Evolutionary conservation across 176 grass and related monocot species (phyloP).

Genomic region (Elymus sibiricus): DNA sequence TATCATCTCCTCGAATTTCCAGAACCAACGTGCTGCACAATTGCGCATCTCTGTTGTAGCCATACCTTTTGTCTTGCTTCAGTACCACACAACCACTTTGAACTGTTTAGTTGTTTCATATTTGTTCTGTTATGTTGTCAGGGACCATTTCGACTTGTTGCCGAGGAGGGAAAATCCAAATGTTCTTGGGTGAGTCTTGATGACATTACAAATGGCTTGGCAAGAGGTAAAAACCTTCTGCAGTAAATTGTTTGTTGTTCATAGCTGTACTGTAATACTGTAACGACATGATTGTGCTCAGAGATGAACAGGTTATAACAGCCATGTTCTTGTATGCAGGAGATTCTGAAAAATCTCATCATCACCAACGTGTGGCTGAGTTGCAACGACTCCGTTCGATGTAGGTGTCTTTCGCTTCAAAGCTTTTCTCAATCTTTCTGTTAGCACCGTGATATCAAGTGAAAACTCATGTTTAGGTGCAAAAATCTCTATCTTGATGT

Average conservation of each 20-base stretch:
- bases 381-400: constrained; percentile 91
- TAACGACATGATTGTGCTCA: constrained; percentile 2
- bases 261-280: constrained; percentile 14
- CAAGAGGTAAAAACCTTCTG: constrained; percentile 53
- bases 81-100: neutral
- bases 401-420: constrained; percentile 35
- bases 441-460: neutral
- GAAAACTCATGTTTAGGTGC: neutral
- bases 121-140: constrained; percentile 25
- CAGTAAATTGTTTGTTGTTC: neutral
- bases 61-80: neutral
- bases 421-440: constrained; percentile 4
- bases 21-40: neutral
- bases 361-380: constrained; percentile 80
- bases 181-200: constrained; percentile 99
- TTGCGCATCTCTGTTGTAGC: neutral
- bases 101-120: constrained; percentile 21
- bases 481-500: neutral
- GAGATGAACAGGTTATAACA: constrained; percentile 23
- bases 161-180: constrained; percentile 96
- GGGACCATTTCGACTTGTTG: constrained; percentile 96
- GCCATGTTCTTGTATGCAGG: constrained; percentile 41
- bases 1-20: neutral
- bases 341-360: constrained; percentile 95
- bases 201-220: constrained; percentile 94